Evolutionary conservation across 2,329 filamentous ascomycete species (phyloP).

Genomic region (Mycosphaerelloides madeirae): DNA sequence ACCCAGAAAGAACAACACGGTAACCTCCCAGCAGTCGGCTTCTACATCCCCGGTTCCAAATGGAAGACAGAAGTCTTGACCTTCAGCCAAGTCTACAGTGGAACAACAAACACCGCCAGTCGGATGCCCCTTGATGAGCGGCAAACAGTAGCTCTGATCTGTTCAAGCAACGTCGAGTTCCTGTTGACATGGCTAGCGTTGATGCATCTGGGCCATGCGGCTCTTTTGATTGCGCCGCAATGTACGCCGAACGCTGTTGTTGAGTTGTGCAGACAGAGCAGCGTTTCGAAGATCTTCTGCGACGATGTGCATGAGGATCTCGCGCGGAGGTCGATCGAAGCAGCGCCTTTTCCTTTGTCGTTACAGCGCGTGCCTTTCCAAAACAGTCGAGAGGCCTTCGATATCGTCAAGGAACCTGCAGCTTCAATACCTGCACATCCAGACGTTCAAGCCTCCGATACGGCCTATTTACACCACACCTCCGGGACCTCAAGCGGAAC

Average conservation of each 20-base stretch:
- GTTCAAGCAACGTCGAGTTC: constrained; percentile 54
- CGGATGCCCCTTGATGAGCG: constrained; percentile 25
- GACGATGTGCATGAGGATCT: constrained; percentile 39
- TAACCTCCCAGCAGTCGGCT: constrained; percentile 47
- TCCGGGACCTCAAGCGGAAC: constrained; percentile 61
- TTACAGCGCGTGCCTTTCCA: constrained; percentile 15
- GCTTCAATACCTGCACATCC: background rate
- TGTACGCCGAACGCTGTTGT: constrained; percentile 45
- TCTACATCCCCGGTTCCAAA: constrained; percentile 35
- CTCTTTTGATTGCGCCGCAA: constrained; percentile 54
- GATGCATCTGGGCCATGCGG: constrained; percentile 51
- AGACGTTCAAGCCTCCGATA: constrained; percentile 24
- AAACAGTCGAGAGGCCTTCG: constrained; percentile 4
- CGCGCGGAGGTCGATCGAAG: constrained; percentile 26
- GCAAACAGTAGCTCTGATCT: constrained; percentile 50
- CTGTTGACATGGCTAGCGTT: constrained; percentile 58
- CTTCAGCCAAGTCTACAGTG: constrained; percentile 34
- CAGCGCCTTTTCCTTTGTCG: background rate
- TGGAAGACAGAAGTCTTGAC: constrained; percentile 30
- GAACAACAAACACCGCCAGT: constrained; percentile 35
- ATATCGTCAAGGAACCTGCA: constrained; percentile 1
- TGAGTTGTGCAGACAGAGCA: constrained; percentile 49
- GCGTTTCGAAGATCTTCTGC: constrained; percentile 43
- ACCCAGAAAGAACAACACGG: constrained; percentile 40
- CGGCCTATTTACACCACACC: constrained; percentile 59